Evolutionary conservation across 257 asterid species (phyloP), one percentile per base, ranked within the genome.

Genomic region (Nicotiana undulata): DNA sequence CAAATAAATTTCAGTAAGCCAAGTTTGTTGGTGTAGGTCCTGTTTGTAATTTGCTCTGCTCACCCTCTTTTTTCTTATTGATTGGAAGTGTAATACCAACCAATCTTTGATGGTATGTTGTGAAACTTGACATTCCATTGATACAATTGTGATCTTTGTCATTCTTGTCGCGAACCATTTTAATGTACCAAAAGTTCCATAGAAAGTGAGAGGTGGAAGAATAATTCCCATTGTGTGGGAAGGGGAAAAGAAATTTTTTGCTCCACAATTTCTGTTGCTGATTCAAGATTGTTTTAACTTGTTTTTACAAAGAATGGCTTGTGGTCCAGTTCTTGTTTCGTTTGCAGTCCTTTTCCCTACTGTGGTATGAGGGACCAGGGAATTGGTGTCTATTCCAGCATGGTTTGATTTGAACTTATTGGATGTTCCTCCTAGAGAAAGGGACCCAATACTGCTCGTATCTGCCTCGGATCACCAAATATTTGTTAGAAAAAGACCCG

Each of bases 71-170:
- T 24, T 24, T 46, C 22, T 70, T 20, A 44, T 70, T 70, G 77
- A 22, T 70, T 70, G 3, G 40, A 24, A 2, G 16, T 46, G 4
- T 72, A 16, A 46, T 46, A 72, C 24, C 78, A 46, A 46, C 40
- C 40, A 13, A 72, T 46, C 28, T 22, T 49, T 49, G 78, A 3
- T 46, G 78, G 32, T 46, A 7, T 51, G 8, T 16, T 26, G 17
- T 63, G 52, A 79, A 63, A 55, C 82, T 60, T 80, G 66, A n/a
- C 60, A 64, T 79, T 64, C 61, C 65, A 58, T 79, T 79, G 26
- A 10, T 64, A 13, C 31, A 3, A 16, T 79, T 1, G 9, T 16
- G 15, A 65, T 22, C 40, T 29, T 40, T 20, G 2, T 3, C 20
- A 56, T 56, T 22, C 63, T 56, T 56, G 49, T 56, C 4, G 10